Percentiles rank a stretch among this genome's conserved stretches.
phyloP scores from a whole-genome alignment of 2,329 filamentous ascomycete species.

The Aspergillus fumigatus region DNA sequence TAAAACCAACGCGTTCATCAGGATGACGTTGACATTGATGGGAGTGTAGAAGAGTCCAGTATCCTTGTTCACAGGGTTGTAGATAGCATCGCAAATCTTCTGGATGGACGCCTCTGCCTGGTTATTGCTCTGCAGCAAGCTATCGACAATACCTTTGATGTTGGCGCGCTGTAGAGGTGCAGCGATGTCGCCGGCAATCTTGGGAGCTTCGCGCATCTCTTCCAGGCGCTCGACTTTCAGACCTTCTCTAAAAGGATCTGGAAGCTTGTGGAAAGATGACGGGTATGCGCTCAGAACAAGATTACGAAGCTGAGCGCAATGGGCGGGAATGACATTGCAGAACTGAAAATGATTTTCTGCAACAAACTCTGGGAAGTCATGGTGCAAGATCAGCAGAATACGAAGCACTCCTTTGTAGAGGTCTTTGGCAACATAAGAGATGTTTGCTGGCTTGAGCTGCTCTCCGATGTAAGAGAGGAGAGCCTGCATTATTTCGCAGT shows the following conservation, averaged over 20 bases:
- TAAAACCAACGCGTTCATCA: constrained; percentile 79
- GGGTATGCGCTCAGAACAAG: constrained; percentile 79
- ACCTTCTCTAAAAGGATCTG: constrained; percentile 67
- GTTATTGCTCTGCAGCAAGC: constrained; percentile 51
- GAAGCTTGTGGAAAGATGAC: constrained; percentile 63
- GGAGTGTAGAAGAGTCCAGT: constrained; percentile 64
- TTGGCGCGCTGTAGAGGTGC: constrained; percentile 44
- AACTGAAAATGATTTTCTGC: constrained; percentile 81
- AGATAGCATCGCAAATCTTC: constrained; percentile 70
- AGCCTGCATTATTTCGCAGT: constrained; percentile 67
- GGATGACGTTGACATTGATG: constrained; percentile 62
- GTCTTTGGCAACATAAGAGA: constrained; percentile 68
- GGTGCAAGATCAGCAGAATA: constrained; percentile 77
- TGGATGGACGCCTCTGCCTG: constrained; percentile 66
- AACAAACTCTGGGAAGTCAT: constrained; percentile 92
- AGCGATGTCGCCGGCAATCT: constrained; percentile 60
- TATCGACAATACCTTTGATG: constrained; percentile 52
- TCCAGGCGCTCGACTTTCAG: constrained; percentile 73
- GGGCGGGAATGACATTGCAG: constrained; percentile 73
- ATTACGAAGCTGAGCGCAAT: constrained; percentile 84
- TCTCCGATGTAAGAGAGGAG: constrained; percentile 72
- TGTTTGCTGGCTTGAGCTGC: constrained; percentile 68
- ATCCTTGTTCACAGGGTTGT: constrained; percentile 53
- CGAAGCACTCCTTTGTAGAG: constrained; percentile 81
- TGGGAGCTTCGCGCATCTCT: constrained; percentile 65